Base-by-base conservation (phyloP, 129 eudicot genomes). In the Chrysanthemum seticuspe region DNA sequence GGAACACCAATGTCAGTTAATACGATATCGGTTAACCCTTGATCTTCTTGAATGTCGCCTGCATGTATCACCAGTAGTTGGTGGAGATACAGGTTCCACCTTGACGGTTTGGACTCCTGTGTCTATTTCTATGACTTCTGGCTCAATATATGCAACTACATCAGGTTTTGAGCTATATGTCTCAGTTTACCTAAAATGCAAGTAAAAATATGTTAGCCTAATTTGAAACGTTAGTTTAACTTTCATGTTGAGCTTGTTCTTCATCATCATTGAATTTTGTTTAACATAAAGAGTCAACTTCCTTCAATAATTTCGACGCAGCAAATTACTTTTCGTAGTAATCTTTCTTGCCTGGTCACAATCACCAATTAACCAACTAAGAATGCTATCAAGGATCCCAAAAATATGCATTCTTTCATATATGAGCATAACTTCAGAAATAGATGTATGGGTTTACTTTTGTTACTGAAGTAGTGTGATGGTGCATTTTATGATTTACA, bases 281-380 rank as follows among this genome's bases (percentile, higher is more conserved):
- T 29, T 75, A 54, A 54, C 23, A 73, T 70, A 87, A 65, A 49
- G 81, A 73, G 59, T 87, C 92, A 19, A 87, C 92, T 75, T 84
- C 92, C 65, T 87, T 89, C 62, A 87, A 87, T 2, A 89, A 82
- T 64, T 67, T 87, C 77, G 84, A 79, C 51, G 92, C 80, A 45
- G 92, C 88, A 48, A 87, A 80, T 57, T 87, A 89, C 44, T 83
- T 82, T 53, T 87, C 87, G 53, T 87, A 87, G 80, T 87, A 87
- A 70, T 81, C 89, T 78, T 84, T 87, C 85, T 87, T 89, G 62
- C 87, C 92, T 87, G 76, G 44, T 55, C 67, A 80, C 71, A 73
- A 48, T 13, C 58, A 65, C 40, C 62, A 67, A 45, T 4, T 48
- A 13, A 55, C 31, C 34, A 21, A 56, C 12, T 3, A 55, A 45